A percentile compares a stretch with the other conserved stretches of the same genome.
These are phyloP conservation scores for Fusarium agapanthi DNA, from an alignment of 2,329 filamentous ascomycete genomes.

Conservation along the genomic window DNA sequence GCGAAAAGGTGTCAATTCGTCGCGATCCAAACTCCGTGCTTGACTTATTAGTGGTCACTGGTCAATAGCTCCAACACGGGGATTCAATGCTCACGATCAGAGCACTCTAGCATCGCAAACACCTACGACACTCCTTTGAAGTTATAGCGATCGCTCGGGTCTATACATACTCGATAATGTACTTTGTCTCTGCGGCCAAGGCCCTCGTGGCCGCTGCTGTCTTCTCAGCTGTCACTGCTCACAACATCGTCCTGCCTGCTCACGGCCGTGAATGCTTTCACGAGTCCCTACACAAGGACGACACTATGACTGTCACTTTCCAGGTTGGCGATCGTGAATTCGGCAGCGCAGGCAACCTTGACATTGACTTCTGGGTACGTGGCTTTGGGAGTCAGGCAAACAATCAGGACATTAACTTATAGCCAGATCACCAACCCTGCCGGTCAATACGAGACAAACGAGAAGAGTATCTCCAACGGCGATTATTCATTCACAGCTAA, in stretches of 20 bases:
- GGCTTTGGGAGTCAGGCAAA: neutral
- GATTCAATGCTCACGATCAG: conserved; percentile 15
- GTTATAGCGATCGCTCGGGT: conserved; percentile 8
- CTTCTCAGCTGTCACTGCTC: conserved; percentile 73
- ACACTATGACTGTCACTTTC: conserved; percentile 98
- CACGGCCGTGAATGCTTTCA: conserved; percentile 98
- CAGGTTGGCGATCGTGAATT: conserved; percentile 98
- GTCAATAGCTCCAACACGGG: conserved; percentile 25
- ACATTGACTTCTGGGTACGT: conserved; percentile 97
- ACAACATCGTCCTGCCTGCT: conserved; percentile 95
- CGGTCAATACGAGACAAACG: conserved; percentile 79
- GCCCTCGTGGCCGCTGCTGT: conserved; percentile 53
- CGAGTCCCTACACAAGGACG: conserved; percentile 89
- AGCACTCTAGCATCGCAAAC: conserved; percentile 20
- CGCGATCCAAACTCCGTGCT: conserved; percentile 24
- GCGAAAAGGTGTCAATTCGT: conserved; percentile 47
- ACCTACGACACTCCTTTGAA: conserved; percentile 24
- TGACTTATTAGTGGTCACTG: conserved; percentile 18
- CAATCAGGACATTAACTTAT: conserved; percentile 25
- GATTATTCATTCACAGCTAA: conserved; percentile 91
- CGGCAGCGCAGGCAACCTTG: conserved; percentile 90
- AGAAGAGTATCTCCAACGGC: conserved; percentile 84
- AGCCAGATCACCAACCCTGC: conserved; percentile 79
- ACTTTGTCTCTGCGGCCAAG: conserved; percentile 51
- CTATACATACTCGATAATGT: conserved; percentile 36